Conservation (phyloP, 306 rosid genomes). For the Pterocarpus macrocarpus region DNA sequence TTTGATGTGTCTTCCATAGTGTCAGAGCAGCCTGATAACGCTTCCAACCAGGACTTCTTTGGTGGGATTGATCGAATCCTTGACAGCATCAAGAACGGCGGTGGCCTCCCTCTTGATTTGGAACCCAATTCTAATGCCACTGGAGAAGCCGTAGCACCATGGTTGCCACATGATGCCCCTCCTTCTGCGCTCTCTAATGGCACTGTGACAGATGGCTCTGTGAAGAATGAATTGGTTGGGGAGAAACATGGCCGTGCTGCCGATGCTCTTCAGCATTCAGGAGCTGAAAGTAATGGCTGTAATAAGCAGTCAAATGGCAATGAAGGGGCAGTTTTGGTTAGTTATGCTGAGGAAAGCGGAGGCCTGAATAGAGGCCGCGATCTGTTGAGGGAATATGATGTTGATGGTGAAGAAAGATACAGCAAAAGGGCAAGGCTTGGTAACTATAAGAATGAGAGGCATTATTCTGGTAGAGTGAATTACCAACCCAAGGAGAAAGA, state of each 20-base stretch:
- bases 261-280: conserved; percentile 43
- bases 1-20: conserved; percentile 56
- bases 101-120: conserved; percentile 60
- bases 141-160: conserved; percentile 41
- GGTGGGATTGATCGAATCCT: conserved; percentile 91
- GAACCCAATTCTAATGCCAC: conserved; percentile 26
- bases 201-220: conserved; percentile 26
- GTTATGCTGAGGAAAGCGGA: conserved; percentile 50
- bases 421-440: conserved; percentile 68
- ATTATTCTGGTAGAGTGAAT: conserved; percentile 55
- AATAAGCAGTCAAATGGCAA: conserved; percentile 42
- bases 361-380: conserved; percentile 37
- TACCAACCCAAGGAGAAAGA: conserved; percentile 62
- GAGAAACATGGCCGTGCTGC: conserved; percentile 35
- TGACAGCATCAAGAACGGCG: conserved; percentile 82
- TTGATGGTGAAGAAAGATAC: conserved; percentile 63
- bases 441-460: conserved; percentile 59
- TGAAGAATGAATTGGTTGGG: conserved; percentile 33
- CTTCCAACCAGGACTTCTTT: conserved; percentile 80
- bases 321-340: conserved; percentile 41
- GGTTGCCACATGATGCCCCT: conserved; percentile 36
- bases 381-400: conserved; percentile 44
- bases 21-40: conserved; percentile 53
- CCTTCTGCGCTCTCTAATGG: conserved; percentile 38
- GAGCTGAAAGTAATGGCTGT: conserved; percentile 42